phyloP scores from a whole-genome alignment of 2,329 filamentous ascomycete species.

The Cercospora citrullina region DNA sequence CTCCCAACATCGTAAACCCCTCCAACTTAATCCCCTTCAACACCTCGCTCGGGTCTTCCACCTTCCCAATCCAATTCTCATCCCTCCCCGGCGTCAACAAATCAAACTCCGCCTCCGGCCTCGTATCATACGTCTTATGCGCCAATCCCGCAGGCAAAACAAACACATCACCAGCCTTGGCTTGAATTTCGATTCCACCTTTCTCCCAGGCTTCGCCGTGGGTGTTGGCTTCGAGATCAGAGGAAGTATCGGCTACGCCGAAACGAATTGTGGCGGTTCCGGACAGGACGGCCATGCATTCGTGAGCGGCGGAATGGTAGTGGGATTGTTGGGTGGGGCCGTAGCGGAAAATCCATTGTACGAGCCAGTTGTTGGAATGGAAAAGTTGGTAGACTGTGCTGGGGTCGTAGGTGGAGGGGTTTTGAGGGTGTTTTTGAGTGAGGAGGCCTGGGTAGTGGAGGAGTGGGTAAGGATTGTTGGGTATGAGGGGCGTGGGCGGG shows the following conservation, averaged over 20 bases:
- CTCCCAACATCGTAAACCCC: slow-evolving; percentile 60
- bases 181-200: slow-evolving; percentile 53
- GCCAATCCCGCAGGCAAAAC: slow-evolving; percentile 58
- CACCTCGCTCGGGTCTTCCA: slow-evolving; percentile 39
- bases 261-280: slow-evolving; percentile 57
- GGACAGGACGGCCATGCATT: slow-evolving; percentile 59
- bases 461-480: slow-evolving; percentile 55
- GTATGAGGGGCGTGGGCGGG: slow-evolving; percentile 49
- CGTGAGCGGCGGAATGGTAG: slow-evolving; percentile 59
- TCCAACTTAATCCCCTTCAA: slow-evolving; percentile 42
- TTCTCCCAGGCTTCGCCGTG: slow-evolving; percentile 45
- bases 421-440: slow-evolving; percentile 18
- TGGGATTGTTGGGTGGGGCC: slow-evolving; percentile 56
- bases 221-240: slow-evolving; percentile 45
- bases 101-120: slow-evolving; percentile 41
- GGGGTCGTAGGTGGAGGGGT: slow-evolving; percentile 20
- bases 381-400: slow-evolving; percentile 49
- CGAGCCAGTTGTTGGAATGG: slow-evolving; percentile 53
- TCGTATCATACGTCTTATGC: slow-evolving; percentile 55
- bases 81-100: slow-evolving; percentile 48
- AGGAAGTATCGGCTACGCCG: slow-evolving; percentile 53
- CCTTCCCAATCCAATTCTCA: slow-evolving; percentile 36
- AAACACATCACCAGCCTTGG: slow-evolving; percentile 58
- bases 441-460: slow-evolving; percentile 55
- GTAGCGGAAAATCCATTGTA: slow-evolving; percentile 60